Evolutionary conservation across 2,329 filamentous ascomycete genomes (phyloP).

Genomic region (Scytalidium sp.): DNA sequence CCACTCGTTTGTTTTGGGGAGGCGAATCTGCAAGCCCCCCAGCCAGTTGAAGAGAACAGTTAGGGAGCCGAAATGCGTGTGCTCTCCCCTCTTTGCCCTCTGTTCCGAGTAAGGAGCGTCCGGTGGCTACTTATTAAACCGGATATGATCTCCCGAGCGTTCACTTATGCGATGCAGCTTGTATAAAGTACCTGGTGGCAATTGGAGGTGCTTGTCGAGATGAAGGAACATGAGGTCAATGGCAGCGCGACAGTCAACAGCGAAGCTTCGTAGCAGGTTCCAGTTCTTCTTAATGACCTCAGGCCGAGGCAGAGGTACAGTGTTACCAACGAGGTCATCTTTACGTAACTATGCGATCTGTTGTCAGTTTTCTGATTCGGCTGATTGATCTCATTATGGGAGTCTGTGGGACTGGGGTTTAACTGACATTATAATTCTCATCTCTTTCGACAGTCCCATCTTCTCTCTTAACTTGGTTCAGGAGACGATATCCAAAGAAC

Average conservation of each 20-base stretch:
- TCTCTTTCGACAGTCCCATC: neutral
- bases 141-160: conserved; percentile 21
- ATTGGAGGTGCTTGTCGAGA: conserved; percentile 20
- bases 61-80: conserved; percentile 37
- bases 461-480: neutral
- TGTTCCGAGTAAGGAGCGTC: conserved; percentile 20
- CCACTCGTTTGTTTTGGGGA: conserved; percentile 25
- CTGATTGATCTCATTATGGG: neutral
- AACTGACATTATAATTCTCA: conserved; percentile 24
- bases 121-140: conserved; percentile 21
- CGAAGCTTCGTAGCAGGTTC: neutral
- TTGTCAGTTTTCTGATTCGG: too few species aligned
- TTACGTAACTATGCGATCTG: conserved; percentile 23
- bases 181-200: conserved; percentile 16
- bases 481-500: conserved; percentile 5
- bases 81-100: conserved; percentile 20
- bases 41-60: conserved; percentile 37
- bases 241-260: neutral
- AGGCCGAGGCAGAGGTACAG: neutral
- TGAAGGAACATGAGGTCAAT: conserved; percentile 18
- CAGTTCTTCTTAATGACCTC: conserved; percentile 9
- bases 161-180: conserved; percentile 13
- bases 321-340: conserved; percentile 20
- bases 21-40: conserved; percentile 35
- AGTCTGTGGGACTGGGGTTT: too few species aligned